These are phyloP conservation scores for Trifolium pratense DNA, from an alignment of 306 rosid genomes.

Conservation along the genomic window DNA sequence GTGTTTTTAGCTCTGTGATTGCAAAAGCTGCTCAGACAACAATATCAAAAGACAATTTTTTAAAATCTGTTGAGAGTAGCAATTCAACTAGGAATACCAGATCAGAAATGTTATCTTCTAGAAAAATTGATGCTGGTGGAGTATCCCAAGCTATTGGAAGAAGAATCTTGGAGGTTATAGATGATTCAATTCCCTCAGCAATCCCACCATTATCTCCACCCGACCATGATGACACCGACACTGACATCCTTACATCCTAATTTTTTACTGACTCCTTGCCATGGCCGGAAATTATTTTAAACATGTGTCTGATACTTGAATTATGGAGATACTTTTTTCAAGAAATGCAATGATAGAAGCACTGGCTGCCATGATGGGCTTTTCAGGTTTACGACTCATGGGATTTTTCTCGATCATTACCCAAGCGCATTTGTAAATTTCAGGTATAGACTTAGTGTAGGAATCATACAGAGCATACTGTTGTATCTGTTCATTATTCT, in stretches of 20 bases:
- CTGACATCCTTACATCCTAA: conserved; percentile 36
- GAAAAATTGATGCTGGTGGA: conserved; percentile 62
- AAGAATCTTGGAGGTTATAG: conserved; percentile 66
- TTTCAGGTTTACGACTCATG: conserved; percentile 44
- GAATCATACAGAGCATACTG: conserved; percentile 51
- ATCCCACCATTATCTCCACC: conserved; percentile 90
- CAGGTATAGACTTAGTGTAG: conserved; percentile 66
- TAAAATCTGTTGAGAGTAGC: conserved; percentile 71
- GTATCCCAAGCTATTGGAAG: conserved; percentile 65
- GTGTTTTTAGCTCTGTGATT: conserved; percentile 67
- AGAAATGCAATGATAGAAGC: conserved; percentile 47
- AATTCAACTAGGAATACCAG: conserved; percentile 61
- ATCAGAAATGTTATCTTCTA: conserved; percentile 55
- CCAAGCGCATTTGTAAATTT: conserved; percentile 81
- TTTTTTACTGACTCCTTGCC: conserved; percentile 40
- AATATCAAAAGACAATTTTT: conserved; percentile 65
- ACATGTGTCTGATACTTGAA: conserved; percentile 37
- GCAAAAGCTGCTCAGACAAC: conserved; percentile 65
- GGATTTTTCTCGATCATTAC: conserved; percentile 77
- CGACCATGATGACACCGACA: conserved; percentile 41
- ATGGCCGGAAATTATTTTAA: conserved; percentile 41
- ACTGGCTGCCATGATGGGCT: conserved; percentile 43
- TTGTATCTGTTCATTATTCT: conserved; percentile 51
- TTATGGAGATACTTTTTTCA: conserved; percentile 19
- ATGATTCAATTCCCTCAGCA: conserved; percentile 57